Percentiles rank a stretch among this genome's conserved stretches.
Conservation (phyloP, 352 stramenopile species). For the Globisporangium cystogenes region DNA sequence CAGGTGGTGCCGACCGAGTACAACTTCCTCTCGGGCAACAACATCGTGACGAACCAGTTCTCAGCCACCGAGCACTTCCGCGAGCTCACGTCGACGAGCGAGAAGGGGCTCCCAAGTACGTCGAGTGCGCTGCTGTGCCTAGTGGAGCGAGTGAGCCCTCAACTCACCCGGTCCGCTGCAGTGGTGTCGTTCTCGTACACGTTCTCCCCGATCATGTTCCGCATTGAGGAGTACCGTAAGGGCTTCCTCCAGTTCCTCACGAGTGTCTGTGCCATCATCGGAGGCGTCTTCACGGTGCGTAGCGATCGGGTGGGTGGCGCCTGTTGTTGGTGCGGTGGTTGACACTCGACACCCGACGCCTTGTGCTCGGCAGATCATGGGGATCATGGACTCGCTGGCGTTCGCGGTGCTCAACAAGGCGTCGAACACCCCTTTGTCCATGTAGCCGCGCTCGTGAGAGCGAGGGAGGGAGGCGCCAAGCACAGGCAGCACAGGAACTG, state of each 20-base stretch:
- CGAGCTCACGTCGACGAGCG: slow-evolving; percentile 79
- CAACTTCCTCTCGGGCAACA: slow-evolving; percentile 79
- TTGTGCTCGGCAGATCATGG: slow-evolving; percentile 77
- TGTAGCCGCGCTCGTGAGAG: too few relatives aligned
- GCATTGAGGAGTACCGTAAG: slow-evolving; percentile 91
- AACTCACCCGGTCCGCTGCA: slow-evolving; percentile 20
- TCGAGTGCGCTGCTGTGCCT: too few relatives aligned
- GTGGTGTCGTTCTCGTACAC: slow-evolving; percentile 98
- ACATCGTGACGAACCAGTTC: slow-evolving; percentile 96
- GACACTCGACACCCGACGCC: too few relatives aligned
- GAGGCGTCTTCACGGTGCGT: slow-evolving; percentile 87
- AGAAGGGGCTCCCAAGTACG: slow-evolving; percentile 80
- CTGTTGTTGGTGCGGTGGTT: background rate
- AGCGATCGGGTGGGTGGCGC: too few relatives aligned
- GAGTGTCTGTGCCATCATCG: slow-evolving; percentile 90
- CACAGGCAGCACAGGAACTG: too few relatives aligned
- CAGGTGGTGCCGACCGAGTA: slow-evolving; percentile 97
- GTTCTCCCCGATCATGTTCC: slow-evolving; percentile 95
- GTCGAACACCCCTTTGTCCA: slow-evolving; percentile 26
- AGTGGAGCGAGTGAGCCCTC: too few relatives aligned
- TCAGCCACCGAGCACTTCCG: slow-evolving; percentile 96
- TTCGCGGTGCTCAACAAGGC: slow-evolving; percentile 51
- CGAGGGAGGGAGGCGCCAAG: too few relatives aligned
- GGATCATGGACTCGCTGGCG: slow-evolving; percentile 58
- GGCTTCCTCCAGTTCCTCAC: slow-evolving; percentile 90